A percentile compares a stretch with the other conserved stretches of the same genome.
Conservation (phyloP, 139 green algal species). For the Chlorella sorokiniana region DNA sequence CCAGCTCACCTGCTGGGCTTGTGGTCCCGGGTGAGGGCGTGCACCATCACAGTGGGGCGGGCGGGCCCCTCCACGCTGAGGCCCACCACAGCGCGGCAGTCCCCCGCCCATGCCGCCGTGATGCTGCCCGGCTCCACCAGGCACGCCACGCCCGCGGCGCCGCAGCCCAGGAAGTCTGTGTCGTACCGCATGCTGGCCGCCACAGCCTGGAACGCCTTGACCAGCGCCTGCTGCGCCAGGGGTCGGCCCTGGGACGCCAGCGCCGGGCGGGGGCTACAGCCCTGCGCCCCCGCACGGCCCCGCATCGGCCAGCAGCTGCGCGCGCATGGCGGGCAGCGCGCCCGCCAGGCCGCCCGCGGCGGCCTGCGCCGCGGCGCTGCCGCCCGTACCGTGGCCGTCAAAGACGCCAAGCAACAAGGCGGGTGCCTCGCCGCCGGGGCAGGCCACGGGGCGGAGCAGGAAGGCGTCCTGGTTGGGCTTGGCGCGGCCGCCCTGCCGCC, state of each 20-base stretch:
- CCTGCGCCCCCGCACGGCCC: too few species aligned
- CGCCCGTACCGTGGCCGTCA: conserved; percentile 5
- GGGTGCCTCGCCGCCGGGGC: background rate
- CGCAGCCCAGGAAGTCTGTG: background rate
- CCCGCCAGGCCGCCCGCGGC: conserved; percentile 7
- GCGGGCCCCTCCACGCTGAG: background rate
- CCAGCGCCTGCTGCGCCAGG: conserved; percentile 2
- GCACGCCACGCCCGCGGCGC: background rate
- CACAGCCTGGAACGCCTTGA: background rate
- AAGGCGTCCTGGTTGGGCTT: conserved; percentile 29
- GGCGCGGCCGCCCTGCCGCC: background rate
- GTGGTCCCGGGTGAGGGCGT: conserved; percentile 57
- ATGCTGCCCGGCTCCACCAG: conserved; percentile 28
- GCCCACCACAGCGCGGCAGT: conserved; percentile 62
- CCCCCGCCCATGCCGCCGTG: conserved; percentile 56
- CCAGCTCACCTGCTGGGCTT: conserved; percentile 44
- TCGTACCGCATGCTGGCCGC: background rate
- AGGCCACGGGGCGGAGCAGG: background rate
- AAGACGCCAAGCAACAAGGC: background rate
- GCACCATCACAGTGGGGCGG: background rate
- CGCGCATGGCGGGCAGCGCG: background rate
- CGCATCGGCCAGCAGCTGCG: background rate
- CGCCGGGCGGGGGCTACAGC: background rate
- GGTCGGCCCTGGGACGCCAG: too few species aligned
- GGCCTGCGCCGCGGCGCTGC: background rate